Percentiles rank a stretch among this genome's conserved stretches.
phyloP scores from a whole-genome alignment of 1,284 basidiomycete genomes.

The Rhodofomes roseus region DNA sequence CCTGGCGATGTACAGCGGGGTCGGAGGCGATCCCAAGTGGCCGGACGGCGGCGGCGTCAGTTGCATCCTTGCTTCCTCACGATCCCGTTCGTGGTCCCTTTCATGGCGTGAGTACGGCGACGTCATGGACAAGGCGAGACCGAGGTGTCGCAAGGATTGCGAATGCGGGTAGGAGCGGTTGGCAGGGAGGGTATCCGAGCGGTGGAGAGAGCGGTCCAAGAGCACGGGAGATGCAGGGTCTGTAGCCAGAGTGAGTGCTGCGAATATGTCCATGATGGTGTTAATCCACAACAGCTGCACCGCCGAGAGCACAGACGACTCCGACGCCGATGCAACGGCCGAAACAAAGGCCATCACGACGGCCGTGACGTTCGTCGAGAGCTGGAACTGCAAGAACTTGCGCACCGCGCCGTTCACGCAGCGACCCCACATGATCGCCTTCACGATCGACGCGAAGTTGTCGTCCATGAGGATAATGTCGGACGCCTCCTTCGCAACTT shows the following conservation, averaged over 20 bases:
- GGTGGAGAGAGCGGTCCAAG: conserved; percentile 23
- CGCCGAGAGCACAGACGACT: conserved; percentile 87
- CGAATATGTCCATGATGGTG: conserved; percentile 96
- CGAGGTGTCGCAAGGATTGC: conserved; percentile 9
- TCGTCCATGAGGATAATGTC: conserved; percentile 99
- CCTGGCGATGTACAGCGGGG: conserved; percentile 27
- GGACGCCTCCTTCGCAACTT: conserved; percentile 98
- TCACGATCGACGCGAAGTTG: conserved; percentile 96
- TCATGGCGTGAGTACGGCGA: conserved; percentile 16
- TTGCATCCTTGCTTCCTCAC: conserved; percentile 12
- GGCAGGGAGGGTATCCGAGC: conserved; percentile 28
- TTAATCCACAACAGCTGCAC: conserved; percentile 98
- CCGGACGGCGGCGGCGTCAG: conserved; percentile 14
- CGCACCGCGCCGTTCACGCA: conserved; percentile 97
- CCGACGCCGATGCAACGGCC: conserved; percentile 75
- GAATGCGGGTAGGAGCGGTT: conserved; percentile 17
- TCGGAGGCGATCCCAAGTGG: conserved; percentile 18
- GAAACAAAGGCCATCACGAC: conserved; percentile 93
- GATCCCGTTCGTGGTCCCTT: conserved; percentile 6
- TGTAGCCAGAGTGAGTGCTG: conserved; percentile 21
- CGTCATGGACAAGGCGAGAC: not conserved
- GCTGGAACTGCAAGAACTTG: conserved; percentile 96
- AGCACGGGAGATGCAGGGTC: conserved; percentile 57
- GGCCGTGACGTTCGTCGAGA: conserved; percentile 94
- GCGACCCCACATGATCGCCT: conserved; percentile 98